Evolutionary conservation across 179 eudicot genomes (phyloP).

Genomic region (Amaranthus tricolor): DNA sequence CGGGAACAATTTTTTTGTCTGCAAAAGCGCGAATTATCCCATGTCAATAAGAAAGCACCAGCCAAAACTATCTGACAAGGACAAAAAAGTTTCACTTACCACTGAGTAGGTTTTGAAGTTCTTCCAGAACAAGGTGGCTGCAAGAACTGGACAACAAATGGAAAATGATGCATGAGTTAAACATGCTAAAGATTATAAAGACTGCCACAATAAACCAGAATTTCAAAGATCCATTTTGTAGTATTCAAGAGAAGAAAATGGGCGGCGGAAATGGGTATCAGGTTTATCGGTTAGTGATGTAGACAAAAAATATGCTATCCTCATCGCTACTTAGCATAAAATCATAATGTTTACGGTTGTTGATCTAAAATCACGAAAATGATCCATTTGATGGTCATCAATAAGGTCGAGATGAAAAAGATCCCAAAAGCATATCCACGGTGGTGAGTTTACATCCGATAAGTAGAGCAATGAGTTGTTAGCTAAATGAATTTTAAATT

Average conservation of each 20-base stretch:
- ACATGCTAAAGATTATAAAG: background rate
- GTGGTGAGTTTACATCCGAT: background rate
- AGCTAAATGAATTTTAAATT: background rate
- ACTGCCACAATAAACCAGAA: background rate
- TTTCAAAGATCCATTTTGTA: background rate
- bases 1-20: slow-evolving; percentile 72
- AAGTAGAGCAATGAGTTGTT: background rate
- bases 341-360: background rate
- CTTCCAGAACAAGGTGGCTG: slow-evolving; percentile 64
- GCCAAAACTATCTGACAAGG: background rate
- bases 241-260: background rate
- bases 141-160: slow-evolving; percentile 52
- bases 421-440: background rate
- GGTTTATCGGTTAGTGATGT: background rate
- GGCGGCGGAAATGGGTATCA: background rate
- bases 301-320: background rate
- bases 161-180: slow-evolving; percentile 4
- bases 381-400: background rate
- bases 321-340: background rate
- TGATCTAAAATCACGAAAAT: background rate
- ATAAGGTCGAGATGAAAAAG: background rate
- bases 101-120: slow-evolving; percentile 60
- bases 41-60: slow-evolving; percentile 10
- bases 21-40: slow-evolving; percentile 24
- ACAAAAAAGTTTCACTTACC: slow-evolving; percentile 42